Percentiles rank a stretch among this genome's conserved stretches.
Evolutionary conservation across 371 early-diverging fungal species (phyloP).

Genomic region (Mucor ambiguus): DNA sequence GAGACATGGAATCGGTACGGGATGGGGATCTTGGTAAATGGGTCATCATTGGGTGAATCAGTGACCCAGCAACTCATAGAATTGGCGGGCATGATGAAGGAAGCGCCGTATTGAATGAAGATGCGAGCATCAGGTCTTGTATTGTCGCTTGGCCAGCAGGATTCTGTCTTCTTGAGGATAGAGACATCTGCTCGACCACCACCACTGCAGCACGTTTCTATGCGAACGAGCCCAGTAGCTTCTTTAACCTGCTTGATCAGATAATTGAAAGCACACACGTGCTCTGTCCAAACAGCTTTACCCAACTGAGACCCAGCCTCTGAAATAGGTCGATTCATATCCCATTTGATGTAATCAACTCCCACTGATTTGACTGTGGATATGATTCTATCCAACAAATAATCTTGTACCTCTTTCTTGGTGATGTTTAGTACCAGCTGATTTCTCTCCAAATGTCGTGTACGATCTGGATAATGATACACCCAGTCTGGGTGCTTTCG

Average conservation of each 20-base stretch:
- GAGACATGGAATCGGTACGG: slow-evolving; percentile 44
- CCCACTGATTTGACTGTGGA: slow-evolving; percentile 8
- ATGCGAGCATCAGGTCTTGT: slow-evolving; percentile 45
- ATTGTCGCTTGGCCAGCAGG: slow-evolving; percentile 44
- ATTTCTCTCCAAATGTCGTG: slow-evolving; percentile 31
- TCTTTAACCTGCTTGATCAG: slow-evolving; percentile 29
- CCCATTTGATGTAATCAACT: slow-evolving; percentile 52
- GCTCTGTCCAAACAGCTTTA: slow-evolving; percentile 29
- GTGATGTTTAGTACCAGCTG: slow-evolving; percentile 43
- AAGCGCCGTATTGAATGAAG: slow-evolving; percentile 42
- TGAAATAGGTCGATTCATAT: slow-evolving; percentile 48
- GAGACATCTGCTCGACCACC: slow-evolving; percentile 48
- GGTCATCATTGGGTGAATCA: slow-evolving; percentile 25
- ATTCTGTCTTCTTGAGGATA: slow-evolving; percentile 23
- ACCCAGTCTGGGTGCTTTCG: slow-evolving; percentile 54
- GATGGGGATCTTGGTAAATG: slow-evolving; percentile 24
- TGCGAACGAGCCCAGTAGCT: slow-evolving; percentile 22
- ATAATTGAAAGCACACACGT: slow-evolving; percentile 23
- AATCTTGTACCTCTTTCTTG: slow-evolving; percentile 29
- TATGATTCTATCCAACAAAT: slow-evolving; percentile 23
- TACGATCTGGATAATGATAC: slow-evolving; percentile 31
- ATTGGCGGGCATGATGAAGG: slow-evolving; percentile 39
- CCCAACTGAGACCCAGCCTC: slow-evolving; percentile 23
- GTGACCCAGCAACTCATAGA: slow-evolving; percentile 44
- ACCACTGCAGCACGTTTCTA: slow-evolving; percentile 51